These are phyloP conservation scores for Heliosperma pusillum DNA, from an alignment of 148 eudicot species.

Conservation along the genomic window DNA sequence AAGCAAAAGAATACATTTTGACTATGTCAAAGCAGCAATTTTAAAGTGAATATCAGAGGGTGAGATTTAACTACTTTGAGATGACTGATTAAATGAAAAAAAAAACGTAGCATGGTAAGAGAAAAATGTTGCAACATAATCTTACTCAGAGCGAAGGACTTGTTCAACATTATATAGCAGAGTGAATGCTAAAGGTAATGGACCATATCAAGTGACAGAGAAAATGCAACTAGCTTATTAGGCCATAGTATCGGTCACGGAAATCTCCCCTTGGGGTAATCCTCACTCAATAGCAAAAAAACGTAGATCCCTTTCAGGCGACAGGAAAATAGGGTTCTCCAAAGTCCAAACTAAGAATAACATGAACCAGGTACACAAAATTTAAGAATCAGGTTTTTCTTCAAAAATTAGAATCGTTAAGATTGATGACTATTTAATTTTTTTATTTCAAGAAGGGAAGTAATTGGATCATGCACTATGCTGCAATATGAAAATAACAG, in stretches of 20 bases:
- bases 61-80: not conserved
- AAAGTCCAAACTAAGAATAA: not conserved
- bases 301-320: not conserved
- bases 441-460: no score
- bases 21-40: not conserved
- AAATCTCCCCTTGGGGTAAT: not conserved
- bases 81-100: not conserved
- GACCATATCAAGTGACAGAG: slow-evolving; percentile 2
- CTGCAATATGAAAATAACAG: not conserved
- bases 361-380: not conserved
- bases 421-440: no score
- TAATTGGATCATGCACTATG: not conserved
- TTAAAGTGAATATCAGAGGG: not conserved
- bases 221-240: not conserved
- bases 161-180: not conserved
- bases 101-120: not conserved
- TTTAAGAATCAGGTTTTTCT: not conserved
- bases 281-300: not conserved
- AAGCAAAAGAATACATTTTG: not conserved
- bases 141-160: not conserved
- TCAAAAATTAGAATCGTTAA: not conserved
- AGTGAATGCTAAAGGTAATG: not conserved
- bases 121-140: not conserved
- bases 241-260: not conserved
- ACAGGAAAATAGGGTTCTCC: not conserved